A percentile compares a stretch with the other conserved stretches of the same genome.
Conservation (phyloP, 2,329 filamentous ascomycete species). For the Ceratocystis colombiana region DNA sequence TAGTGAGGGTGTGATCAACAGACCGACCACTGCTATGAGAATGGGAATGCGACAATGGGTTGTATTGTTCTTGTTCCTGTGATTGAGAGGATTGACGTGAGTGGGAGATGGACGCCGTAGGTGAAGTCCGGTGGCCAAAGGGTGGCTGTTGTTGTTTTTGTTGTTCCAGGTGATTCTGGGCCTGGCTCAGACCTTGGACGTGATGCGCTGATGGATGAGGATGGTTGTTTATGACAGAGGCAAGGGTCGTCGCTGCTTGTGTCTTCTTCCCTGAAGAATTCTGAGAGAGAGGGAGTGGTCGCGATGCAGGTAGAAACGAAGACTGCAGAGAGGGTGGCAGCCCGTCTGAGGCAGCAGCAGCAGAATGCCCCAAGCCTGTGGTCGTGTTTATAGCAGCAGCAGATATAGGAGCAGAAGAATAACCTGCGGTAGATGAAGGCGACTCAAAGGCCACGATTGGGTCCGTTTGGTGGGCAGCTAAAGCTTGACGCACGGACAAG, state of each 20-base stretch:
- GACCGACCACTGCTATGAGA: conserved; percentile 34
- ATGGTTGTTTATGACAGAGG: conserved; percentile 7
- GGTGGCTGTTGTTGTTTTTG: conserved; percentile 3
- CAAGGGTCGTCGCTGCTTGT: not conserved
- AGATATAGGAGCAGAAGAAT: conserved; percentile 13
- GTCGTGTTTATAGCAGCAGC: not conserved
- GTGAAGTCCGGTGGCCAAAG: conserved; percentile 25
- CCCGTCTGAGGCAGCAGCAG: conserved; percentile 7
- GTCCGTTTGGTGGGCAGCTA: conserved; percentile 12
- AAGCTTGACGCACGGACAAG: conserved; percentile 17
- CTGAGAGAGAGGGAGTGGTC: conserved; percentile 2
- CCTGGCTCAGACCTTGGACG: conserved; percentile 13
- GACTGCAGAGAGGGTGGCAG: conserved; percentile 16
- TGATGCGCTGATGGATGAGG: conserved; percentile 13
- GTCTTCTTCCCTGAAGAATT: not conserved
- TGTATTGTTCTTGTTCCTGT: conserved; percentile 38
- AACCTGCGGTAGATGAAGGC: conserved; percentile 6
- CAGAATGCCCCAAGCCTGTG: not conserved
- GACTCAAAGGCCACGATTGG: conserved; percentile 5
- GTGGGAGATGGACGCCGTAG: conserved; percentile 37
- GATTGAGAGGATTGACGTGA: conserved; percentile 48
- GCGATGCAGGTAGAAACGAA: conserved; percentile 12
- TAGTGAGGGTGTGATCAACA: conserved; percentile 37
- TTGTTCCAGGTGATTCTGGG: not conserved
- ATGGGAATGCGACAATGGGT: conserved; percentile 30